These are phyloP conservation scores for Chamaenerion angustifolium DNA, from an alignment of 345 rosid genomes.

Conservation along the genomic window DNA sequence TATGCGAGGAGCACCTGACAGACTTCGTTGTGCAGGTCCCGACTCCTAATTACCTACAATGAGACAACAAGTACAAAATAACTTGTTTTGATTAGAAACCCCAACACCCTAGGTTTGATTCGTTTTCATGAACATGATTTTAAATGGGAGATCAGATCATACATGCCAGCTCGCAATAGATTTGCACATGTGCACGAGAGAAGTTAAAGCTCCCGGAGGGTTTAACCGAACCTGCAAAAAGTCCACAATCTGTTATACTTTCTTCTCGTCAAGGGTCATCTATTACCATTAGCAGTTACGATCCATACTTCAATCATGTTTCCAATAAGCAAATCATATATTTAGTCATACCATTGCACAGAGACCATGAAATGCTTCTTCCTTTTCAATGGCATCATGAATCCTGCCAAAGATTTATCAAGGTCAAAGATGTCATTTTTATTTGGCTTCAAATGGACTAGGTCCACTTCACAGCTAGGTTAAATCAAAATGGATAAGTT, in stretches of 20 bases:
- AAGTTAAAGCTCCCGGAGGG: conserved; percentile 79
- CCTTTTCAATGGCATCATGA: conserved; percentile 91
- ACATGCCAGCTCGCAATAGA: conserved; percentile 97
- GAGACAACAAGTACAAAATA: neutral
- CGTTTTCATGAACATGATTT: no score
- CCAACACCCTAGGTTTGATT: no score
- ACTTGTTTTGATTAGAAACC: no score
- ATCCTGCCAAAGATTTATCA: conserved; percentile 33
- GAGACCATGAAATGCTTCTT: conserved; percentile 91
- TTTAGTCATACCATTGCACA: conserved; percentile 65
- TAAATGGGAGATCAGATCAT: conserved; percentile 16
- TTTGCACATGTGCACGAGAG: conserved; percentile 72
- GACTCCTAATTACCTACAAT: conserved; percentile 67
- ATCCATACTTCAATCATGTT: neutral
- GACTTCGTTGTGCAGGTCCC: conserved; percentile 72
- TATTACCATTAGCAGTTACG: no score
- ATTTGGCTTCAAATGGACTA: no score
- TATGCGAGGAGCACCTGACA: conserved; percentile 79
- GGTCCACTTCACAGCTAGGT: no score
- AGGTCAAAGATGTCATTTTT: no score
- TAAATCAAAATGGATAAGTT: no score
- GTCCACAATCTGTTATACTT: no score
- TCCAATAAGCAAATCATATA: no score
- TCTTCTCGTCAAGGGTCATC: no score
- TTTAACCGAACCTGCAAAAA: conserved; percentile 62